Conservation (phyloP, 140 eudicot species). For the Bidens hawaiensis region DNA sequence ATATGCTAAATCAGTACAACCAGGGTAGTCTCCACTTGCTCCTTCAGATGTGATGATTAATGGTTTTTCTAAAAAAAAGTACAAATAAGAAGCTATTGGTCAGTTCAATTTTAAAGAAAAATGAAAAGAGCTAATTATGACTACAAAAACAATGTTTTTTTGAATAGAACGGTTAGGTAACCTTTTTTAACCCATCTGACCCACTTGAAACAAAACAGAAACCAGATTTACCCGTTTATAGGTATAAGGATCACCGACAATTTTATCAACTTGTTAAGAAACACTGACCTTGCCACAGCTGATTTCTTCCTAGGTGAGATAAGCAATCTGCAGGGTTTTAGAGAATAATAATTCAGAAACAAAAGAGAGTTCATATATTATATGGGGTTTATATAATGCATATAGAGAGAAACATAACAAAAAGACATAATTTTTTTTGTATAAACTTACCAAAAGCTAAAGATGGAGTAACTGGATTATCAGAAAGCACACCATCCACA, state of each 20-base stretch:
- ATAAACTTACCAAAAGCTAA: slow-evolving; percentile 52
- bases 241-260: slow-evolving; percentile 6
- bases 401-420: slow-evolving; percentile 6
- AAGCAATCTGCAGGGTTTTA: slow-evolving; percentile 64
- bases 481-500: slow-evolving; percentile 83
- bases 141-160: neutral
- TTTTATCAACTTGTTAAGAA: neutral
- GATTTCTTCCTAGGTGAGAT: slow-evolving; percentile 53
- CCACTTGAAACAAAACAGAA: neutral
- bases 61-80: slow-evolving; percentile 43
- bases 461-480: slow-evolving; percentile 72
- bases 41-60: slow-evolving; percentile 65
- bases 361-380: neutral
- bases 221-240: neutral
- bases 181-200: neutral
- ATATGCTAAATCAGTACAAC: slow-evolving; percentile 75
- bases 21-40: slow-evolving; percentile 94
- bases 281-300: slow-evolving; percentile 32
- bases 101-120: slow-evolving; percentile 1
- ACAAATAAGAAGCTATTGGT: slow-evolving; percentile 6
- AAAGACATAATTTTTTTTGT: neutral
- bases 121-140: neutral
- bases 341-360: slow-evolving; percentile 7
- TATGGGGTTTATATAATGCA: neutral
- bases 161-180: neutral